These are phyloP conservation scores for Annulohypoxylon bovei DNA, from an alignment of 495 filamentous ascomycete genomes.

Conservation along the genomic window DNA sequence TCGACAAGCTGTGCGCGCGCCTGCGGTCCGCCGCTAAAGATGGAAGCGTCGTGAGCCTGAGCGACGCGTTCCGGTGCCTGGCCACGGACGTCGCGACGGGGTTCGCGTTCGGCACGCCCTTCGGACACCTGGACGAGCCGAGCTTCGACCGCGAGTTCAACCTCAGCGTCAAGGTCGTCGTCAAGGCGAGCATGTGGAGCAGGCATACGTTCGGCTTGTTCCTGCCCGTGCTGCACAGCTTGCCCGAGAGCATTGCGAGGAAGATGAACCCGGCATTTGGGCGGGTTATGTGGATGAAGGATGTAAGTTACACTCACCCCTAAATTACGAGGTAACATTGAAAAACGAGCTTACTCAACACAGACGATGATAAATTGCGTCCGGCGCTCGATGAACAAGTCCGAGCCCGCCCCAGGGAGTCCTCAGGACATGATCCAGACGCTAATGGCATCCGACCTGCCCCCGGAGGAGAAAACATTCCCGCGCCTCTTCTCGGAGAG, in stretches of 20 bases:
- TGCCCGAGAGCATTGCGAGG: conserved; percentile 28
- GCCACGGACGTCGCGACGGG: conserved; percentile 51
- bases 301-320: conserved; percentile 10
- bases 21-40: conserved; percentile 20
- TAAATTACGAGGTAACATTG: no score
- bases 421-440: conserved; percentile 37
- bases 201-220: conserved; percentile 25
- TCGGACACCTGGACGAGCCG: conserved; percentile 45
- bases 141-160: conserved; percentile 47
- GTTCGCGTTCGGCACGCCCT: conserved; percentile 47
- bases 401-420: conserved; percentile 22
- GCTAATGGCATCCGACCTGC: conserved; percentile 52
- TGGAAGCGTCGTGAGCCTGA: conserved; percentile 39
- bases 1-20: conserved; percentile 37
- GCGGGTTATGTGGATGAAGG: conserved; percentile 35
- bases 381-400: conserved; percentile 35
- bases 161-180: conserved; percentile 19
- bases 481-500: conserved; percentile 48
- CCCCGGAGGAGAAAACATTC: conserved; percentile 49
- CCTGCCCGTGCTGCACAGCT: conserved; percentile 23
- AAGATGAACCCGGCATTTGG: conserved; percentile 32
- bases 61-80: conserved; percentile 48
- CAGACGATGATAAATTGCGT: conserved; percentile 37
- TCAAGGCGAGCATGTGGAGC: conserved; percentile 25
- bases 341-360: not conserved